Evolutionary conservation across 345 rosid species (phyloP).

Genomic region (Lagerstroemia speciosa): DNA sequence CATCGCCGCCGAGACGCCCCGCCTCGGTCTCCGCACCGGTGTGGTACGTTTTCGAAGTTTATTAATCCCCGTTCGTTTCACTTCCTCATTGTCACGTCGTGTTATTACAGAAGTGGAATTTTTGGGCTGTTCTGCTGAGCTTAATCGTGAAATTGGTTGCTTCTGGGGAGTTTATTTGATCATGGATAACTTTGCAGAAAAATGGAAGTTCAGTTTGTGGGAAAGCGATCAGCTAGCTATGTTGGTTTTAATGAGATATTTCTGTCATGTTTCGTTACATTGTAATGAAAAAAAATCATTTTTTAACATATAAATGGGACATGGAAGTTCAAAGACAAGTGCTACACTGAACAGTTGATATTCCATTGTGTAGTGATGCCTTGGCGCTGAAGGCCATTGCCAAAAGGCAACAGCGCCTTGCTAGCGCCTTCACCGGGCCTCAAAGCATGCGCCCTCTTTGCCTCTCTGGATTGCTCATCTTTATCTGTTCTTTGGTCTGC

Average conservation of each 20-base stretch:
- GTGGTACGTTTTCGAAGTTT: slow-evolving; percentile 16
- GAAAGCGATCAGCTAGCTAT: too few species aligned
- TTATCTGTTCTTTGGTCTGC: too few species aligned
- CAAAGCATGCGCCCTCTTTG: too few species aligned
- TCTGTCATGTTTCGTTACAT: not conserved
- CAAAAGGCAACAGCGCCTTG: too few species aligned
- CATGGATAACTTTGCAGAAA: not conserved
- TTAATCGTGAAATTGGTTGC: not conserved
- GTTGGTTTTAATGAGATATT: not conserved
- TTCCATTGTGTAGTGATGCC: too few species aligned
- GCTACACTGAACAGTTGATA: too few species aligned
- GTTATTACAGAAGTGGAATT: not conserved
- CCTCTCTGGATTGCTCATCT: too few species aligned
- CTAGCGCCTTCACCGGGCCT: too few species aligned
- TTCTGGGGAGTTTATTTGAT: not conserved
- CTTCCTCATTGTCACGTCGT: not conserved
- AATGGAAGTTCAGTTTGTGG: too few species aligned
- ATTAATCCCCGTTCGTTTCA: not conserved
- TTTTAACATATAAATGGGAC: not conserved
- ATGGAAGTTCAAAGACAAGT: not conserved
- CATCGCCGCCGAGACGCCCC: slow-evolving; percentile 11
- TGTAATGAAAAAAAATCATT: not conserved
- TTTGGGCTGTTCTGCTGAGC: not conserved
- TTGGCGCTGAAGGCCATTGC: too few species aligned
- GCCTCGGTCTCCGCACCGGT: slow-evolving; percentile 18